These are phyloP conservation scores for Fusarium secorum DNA, from an alignment of 2,329 filamentous ascomycete species.

Conservation along the genomic window DNA sequence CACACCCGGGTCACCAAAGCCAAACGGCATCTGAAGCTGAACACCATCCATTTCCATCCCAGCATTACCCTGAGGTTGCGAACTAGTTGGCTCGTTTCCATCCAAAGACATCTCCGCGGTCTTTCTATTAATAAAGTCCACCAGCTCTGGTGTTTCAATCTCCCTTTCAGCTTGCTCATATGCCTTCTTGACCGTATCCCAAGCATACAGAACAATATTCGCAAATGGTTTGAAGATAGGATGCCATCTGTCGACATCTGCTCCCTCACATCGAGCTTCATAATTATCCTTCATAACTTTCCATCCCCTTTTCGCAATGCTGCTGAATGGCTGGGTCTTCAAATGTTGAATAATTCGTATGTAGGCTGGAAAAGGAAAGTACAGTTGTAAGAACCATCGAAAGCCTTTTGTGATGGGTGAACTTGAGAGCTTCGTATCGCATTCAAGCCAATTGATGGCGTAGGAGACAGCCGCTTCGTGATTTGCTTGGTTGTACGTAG, in stretches of 20 bases:
- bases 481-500: constrained; percentile 39
- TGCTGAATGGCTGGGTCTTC: neutral
- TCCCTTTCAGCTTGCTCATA: neutral
- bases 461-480: constrained; percentile 43
- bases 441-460: constrained; percentile 48
- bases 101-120: neutral
- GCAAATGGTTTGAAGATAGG: neutral
- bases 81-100: fast-evolving
- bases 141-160: neutral
- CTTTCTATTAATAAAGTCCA: neutral
- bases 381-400: constrained; percentile 48
- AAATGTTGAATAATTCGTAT: constrained; percentile 50
- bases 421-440: constrained; percentile 46
- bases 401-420: constrained; percentile 47
- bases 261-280: neutral
- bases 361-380: constrained; percentile 54
- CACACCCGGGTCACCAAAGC: neutral
- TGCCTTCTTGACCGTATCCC: neutral
- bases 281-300: constrained; percentile 5
- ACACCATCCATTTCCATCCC: neutral
- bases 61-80: fast-evolving
- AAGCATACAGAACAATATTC: neutral
- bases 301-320: neutral
- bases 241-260: neutral
- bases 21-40: neutral